Conservation (phyloP, 139 green algal species). For the Astrephomene gubernaculifera region DNA sequence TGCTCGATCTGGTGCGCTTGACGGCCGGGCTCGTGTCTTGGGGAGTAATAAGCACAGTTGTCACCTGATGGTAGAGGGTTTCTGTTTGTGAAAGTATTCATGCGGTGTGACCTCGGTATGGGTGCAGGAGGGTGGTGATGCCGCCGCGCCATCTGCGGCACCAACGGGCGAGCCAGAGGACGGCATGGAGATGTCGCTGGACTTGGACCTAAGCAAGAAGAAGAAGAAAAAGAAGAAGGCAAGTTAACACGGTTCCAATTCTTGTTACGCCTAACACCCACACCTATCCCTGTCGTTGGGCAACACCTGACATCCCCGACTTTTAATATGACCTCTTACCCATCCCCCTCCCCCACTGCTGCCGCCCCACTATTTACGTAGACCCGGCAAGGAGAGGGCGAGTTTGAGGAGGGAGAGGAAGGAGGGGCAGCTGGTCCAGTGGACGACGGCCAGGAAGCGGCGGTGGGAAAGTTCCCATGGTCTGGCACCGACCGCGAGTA, state of each 20-base stretch:
- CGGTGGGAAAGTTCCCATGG: slow-evolving; percentile 81
- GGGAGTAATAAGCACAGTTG: neutral
- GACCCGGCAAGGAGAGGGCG: slow-evolving; percentile 61
- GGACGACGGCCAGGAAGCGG: slow-evolving; percentile 16
- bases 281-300: no score
- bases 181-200: slow-evolving; percentile 45
- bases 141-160: neutral
- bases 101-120: no score
- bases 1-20: slow-evolving; percentile 16
- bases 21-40: neutral
- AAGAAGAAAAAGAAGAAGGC: slow-evolving; percentile 89
- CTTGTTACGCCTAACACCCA: no score
- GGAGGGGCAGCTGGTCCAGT: slow-evolving; percentile 32
- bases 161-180: slow-evolving; percentile 3
- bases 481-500: slow-evolving; percentile 96
- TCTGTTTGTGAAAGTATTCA: neutral
- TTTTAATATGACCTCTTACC: no score
- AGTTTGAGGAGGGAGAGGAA: slow-evolving; percentile 60
- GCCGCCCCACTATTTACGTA: no score
- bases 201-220: slow-evolving; percentile 68
- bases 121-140: slow-evolving; percentile 1
- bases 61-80: neutral
- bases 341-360: no score
- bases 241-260: no score
- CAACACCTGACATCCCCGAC: no score